Base-by-base conservation (phyloP, 257 asterid species). In the Primulina eburnea region DNA sequence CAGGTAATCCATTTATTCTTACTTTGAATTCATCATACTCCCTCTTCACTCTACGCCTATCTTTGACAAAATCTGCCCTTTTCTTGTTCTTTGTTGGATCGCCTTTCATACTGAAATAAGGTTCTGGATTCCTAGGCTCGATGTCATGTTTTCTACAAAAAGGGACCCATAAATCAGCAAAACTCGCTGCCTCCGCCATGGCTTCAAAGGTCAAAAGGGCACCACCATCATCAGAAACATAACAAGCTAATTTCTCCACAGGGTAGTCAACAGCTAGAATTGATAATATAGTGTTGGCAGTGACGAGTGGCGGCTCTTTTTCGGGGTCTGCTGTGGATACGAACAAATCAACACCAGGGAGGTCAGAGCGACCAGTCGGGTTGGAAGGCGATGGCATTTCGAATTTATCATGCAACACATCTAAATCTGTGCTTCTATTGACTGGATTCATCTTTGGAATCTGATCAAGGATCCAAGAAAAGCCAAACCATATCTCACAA, bases 271-370 rank as follows among this genome's bases (percentile, higher is more conserved):
- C 84, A 0, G 92, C 83, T 17, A 86, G 71, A 62, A 86, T 86
- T 3, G 92, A 86, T 14, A 86, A 72, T 4, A 86, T 86, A 4
- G 92, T 86, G 71, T 86, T 86, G 50, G 92, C 87, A 0, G 89
- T 86, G 32, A 72, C 74, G 0, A 86, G 84, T 0, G 89, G 92
- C 2, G 92, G 92, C 67, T 86, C 92, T 61, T 86, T 86, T 32
- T 86, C 92, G 0, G 89, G 92, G 75, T 86, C 92, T 16, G 92
- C 92, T 0, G 92, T 86, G 0, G 92, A 86, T 0, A 86, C 89
- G 14, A 86, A 86, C 0, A 86, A 6, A 67, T 86, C 92, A 29
- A 84, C 50, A 6, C 88, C 92, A 0, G 92, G 92, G 28, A 86
- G 88, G 43, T 86, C 92, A 0, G 89, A 86, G 3, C 82, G 77